Evolutionary conservation across 2,329 filamentous ascomycete genomes (phyloP).

Genomic region (Ascochyta rabiei): DNA sequence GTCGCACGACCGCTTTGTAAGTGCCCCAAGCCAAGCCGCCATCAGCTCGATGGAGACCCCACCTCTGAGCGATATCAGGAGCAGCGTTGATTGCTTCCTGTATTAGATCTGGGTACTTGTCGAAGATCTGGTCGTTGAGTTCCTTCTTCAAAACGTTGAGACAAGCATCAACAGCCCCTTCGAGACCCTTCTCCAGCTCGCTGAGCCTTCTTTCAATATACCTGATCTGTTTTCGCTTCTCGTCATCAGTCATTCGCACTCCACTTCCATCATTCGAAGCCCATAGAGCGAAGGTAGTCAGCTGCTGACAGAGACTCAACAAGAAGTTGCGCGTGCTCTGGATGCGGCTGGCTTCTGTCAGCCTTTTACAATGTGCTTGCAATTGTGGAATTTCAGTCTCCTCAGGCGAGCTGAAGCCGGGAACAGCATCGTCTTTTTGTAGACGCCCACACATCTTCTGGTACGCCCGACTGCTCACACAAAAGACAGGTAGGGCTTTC

Average conservation of each 20-base stretch:
- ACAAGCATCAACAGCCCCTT: constrained; percentile 49
- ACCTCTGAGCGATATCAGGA: constrained; percentile 37
- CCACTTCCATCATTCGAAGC: constrained; percentile 52
- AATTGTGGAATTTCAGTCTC: constrained; percentile 65
- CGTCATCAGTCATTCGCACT: constrained; percentile 49
- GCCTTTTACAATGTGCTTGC: constrained; percentile 63
- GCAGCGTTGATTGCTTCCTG: constrained; percentile 49
- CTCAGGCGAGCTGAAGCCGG: constrained; percentile 59
- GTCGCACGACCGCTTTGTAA: constrained; percentile 62
- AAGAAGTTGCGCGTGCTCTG: constrained; percentile 58
- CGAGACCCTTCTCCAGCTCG: constrained; percentile 51
- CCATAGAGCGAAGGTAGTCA: constrained; percentile 62
- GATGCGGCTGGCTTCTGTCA: constrained; percentile 59
- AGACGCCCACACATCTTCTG: constrained; percentile 65
- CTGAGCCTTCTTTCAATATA: constrained; percentile 50
- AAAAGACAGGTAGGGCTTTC: constrained; percentile 65
- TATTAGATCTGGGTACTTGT: constrained; percentile 51
- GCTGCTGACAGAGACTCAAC: constrained; percentile 56
- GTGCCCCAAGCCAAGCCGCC: constrained; percentile 60
- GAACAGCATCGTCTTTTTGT: constrained; percentile 57
- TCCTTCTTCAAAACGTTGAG: constrained; percentile 49
- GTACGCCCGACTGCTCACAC: constrained; percentile 66
- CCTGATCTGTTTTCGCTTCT: constrained; percentile 47
- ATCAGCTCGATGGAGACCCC: constrained; percentile 46
- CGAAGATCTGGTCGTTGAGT: constrained; percentile 55